These are phyloP conservation scores for Raddia distichophylla DNA, from an alignment of 176 grass and related monocot species.

Conservation along the genomic window DNA sequence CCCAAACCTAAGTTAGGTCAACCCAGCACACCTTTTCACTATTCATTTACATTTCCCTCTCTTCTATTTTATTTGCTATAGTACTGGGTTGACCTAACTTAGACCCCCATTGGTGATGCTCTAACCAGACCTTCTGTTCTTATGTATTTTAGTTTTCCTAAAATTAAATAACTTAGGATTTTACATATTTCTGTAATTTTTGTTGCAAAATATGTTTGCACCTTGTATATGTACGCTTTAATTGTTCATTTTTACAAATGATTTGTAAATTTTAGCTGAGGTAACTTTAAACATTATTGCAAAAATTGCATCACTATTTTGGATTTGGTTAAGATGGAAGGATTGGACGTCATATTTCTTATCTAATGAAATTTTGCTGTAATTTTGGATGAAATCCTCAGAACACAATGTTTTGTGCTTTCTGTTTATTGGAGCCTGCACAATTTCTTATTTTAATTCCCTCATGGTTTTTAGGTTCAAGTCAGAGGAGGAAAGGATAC, in stretches of 20 bases:
- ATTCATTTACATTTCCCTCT: too few species aligned
- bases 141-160: neutral
- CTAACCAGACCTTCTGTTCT: neutral
- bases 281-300: neutral
- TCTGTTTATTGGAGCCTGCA: neutral
- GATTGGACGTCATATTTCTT: neutral
- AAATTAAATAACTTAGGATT: neutral
- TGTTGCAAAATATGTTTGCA: neutral
- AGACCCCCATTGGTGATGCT: too few species aligned
- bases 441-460: neutral
- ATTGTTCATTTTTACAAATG: neutral
- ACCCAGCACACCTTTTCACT: too few species aligned
- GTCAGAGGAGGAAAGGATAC: conserved; percentile 82
- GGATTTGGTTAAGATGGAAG: conserved; percentile 4
- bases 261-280: neutral
- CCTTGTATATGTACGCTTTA: neutral
- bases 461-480: conserved; percentile 64
- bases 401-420: neutral
- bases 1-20: too few species aligned
- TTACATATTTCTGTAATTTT: neutral
- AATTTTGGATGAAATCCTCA: neutral
- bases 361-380: neutral
- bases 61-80: too few species aligned
- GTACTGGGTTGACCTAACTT: too few species aligned
- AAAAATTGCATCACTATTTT: neutral